These are phyloP conservation scores for Rubroboletus satanas DNA, from an alignment of 768 basidiomycete species.

Conservation along the genomic window DNA sequence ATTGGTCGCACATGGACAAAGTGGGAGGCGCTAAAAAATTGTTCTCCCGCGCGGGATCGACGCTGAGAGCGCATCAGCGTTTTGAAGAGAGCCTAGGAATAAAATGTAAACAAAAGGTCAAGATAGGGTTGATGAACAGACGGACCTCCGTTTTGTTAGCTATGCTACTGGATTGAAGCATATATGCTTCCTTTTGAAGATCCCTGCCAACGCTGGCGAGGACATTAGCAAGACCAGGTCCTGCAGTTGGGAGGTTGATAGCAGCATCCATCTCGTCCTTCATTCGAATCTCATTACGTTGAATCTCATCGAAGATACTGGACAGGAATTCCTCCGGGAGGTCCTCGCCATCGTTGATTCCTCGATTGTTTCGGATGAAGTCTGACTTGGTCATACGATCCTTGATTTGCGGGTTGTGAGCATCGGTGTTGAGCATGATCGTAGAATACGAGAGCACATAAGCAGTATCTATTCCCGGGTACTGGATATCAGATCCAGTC, in stretches of 20 bases:
- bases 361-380: conserved; percentile 93
- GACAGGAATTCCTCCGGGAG: conserved; percentile 82
- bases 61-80: conserved; percentile 90
- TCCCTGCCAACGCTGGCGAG: conserved; percentile 90
- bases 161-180: conserved; percentile 94
- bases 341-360: conserved; percentile 89
- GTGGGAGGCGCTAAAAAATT: conserved; percentile 95
- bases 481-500: conserved; percentile 5
- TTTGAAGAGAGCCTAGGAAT: conserved; percentile 74
- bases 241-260: conserved; percentile 36
- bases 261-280: conserved; percentile 88
- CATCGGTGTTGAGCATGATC: conserved; percentile 96
- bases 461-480: conserved; percentile 62
- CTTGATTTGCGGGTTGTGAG: conserved; percentile 93
- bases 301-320: conserved; percentile 86
- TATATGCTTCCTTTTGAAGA: conserved; percentile 92
- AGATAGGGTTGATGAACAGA: not conserved
- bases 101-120: not conserved
- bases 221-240: conserved; percentile 75
- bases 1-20: conserved; percentile 96
- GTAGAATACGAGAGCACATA: conserved; percentile 95
- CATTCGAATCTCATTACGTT: conserved; percentile 93
- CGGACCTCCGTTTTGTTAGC: conserved; percentile 90
- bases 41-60: conserved; percentile 73
- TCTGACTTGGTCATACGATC: conserved; percentile 89